Evolutionary conservation across 768 basidiomycete species (phyloP).

Genomic region (Auriscalpium vulgare): DNA sequence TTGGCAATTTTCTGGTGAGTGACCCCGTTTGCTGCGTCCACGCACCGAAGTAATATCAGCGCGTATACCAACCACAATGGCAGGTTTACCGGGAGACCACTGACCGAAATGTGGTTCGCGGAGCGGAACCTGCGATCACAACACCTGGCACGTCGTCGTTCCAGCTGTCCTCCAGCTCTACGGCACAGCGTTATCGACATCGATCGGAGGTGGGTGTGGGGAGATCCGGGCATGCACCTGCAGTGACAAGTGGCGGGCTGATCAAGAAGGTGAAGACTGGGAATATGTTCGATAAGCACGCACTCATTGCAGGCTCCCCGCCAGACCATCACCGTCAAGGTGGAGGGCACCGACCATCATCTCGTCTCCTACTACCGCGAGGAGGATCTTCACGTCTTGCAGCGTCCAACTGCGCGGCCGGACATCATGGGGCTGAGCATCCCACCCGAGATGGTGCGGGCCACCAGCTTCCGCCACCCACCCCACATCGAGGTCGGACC

Average conservation of each 20-base stretch:
- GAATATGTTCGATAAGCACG: neutral
- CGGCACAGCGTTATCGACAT: slow-evolving; percentile 5
- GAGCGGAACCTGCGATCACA: slow-evolving; percentile 3
- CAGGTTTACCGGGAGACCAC: slow-evolving; percentile 81
- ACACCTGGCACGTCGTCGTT: slow-evolving; percentile 13
- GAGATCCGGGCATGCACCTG: slow-evolving; percentile 2
- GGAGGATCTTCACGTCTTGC: slow-evolving; percentile 64
- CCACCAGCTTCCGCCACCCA: slow-evolving; percentile 78
- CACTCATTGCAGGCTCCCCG: slow-evolving; percentile 1
- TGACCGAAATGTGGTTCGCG: slow-evolving; percentile 37
- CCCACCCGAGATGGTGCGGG: slow-evolving; percentile 68
- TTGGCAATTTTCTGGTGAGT: slow-evolving; percentile 76
- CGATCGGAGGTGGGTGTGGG: slow-evolving; percentile 15
- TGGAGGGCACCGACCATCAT: slow-evolving; percentile 74
- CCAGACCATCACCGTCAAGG: slow-evolving; percentile 80
- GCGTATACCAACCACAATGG: neutral
- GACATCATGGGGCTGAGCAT: slow-evolving; percentile 71
- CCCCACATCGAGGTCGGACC: slow-evolving; percentile 70
- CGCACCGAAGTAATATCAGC: neutral
- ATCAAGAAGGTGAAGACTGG: slow-evolving; percentile 63
- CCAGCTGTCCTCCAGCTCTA: slow-evolving; percentile 9
- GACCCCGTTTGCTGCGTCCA: neutral
- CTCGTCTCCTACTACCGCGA: slow-evolving; percentile 80
- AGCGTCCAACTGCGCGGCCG: slow-evolving; percentile 58
- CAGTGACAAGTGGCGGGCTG: slow-evolving; percentile 42